Evolutionary conservation across 306 rosid genomes (phyloP).

Genomic region (Macrotyloma uniflorum): DNA sequence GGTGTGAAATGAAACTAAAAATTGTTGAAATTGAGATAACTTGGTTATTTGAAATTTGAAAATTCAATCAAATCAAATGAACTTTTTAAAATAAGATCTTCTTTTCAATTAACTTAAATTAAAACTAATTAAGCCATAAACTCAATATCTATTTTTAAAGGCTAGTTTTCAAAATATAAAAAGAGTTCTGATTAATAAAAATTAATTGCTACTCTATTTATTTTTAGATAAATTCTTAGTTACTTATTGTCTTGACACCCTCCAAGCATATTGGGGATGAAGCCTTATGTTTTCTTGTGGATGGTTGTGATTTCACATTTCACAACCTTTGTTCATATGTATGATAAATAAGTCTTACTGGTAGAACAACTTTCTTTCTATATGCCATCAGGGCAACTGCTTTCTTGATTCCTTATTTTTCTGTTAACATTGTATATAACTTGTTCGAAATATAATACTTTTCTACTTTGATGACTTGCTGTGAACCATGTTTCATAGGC

Average conservation of each 20-base stretch:
- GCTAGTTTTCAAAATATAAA: background rate
- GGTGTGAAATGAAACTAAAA: too few relatives aligned
- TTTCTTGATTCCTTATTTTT: constrained; percentile 18
- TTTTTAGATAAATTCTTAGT: background rate
- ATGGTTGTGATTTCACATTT: background rate
- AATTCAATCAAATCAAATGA: too few relatives aligned
- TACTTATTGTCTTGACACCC: background rate
- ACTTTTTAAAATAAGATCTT: too few relatives aligned
- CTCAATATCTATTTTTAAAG: background rate
- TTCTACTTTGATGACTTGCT: constrained; percentile 17
- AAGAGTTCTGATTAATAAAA: background rate
- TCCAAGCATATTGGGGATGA: background rate
- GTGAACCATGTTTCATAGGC: constrained; percentile 51
- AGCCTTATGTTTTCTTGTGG: background rate
- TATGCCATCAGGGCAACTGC: background rate
- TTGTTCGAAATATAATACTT: constrained; percentile 15
- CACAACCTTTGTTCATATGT: background rate
- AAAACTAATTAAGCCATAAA: too few relatives aligned
- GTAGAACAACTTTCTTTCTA: background rate
- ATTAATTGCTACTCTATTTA: background rate
- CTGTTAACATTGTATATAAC: background rate
- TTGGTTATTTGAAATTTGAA: too few relatives aligned
- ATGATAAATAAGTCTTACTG: background rate
- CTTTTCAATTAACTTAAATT: too few relatives aligned
- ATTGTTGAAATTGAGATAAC: too few relatives aligned